Percentiles rank a stretch among this genome's conserved stretches.
phyloP scores from a whole-genome alignment of 2,329 filamentous ascomycete genomes.

The Calonectria hawksworthii region DNA sequence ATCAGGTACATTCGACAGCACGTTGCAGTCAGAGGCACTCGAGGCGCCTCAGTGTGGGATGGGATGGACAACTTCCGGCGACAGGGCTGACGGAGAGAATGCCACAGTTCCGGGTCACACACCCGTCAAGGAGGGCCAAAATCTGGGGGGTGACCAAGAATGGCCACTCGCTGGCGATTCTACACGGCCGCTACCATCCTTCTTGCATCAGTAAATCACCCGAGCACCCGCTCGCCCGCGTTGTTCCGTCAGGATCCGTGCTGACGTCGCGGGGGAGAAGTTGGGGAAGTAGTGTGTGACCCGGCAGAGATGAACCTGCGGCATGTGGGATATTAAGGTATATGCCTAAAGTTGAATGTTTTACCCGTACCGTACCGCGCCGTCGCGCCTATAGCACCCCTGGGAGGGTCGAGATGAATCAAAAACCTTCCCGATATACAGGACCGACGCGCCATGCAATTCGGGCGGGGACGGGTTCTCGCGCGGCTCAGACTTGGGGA shows the following conservation, averaged over 20 bases:
- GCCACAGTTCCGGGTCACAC: constrained; percentile 20
- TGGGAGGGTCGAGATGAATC: constrained; percentile 15
- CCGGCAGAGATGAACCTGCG: constrained; percentile 30
- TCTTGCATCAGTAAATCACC: constrained; percentile 28
- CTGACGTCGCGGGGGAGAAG: constrained; percentile 44
- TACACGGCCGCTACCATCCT: constrained; percentile 17
- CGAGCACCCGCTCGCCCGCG: constrained; percentile 46
- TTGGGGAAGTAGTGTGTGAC: constrained; percentile 43
- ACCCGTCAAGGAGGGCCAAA: neutral
- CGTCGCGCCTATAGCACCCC: constrained; percentile 16
- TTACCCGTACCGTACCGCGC: constrained; percentile 6
- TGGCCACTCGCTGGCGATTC: constrained; percentile 16
- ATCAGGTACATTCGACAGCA: constrained; percentile 7
- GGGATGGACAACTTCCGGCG: constrained; percentile 4
- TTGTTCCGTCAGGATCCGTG: constrained; percentile 45
- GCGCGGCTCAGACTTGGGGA: neutral
- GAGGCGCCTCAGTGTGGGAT: neutral
- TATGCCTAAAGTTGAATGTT: constrained; percentile 21
- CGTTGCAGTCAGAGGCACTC: constrained; percentile 5
- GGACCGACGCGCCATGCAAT: constrained; percentile 27
- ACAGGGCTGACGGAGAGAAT: constrained; percentile 26
- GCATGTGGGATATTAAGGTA: constrained; percentile 34
- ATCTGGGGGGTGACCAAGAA: constrained; percentile 9
- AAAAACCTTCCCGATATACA: constrained; percentile 19
- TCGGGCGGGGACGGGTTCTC: constrained; percentile 41